Evolutionary conservation across 1,139 yeast genomes (phyloP).

Genomic region (Blastobotrys indianensis): DNA sequence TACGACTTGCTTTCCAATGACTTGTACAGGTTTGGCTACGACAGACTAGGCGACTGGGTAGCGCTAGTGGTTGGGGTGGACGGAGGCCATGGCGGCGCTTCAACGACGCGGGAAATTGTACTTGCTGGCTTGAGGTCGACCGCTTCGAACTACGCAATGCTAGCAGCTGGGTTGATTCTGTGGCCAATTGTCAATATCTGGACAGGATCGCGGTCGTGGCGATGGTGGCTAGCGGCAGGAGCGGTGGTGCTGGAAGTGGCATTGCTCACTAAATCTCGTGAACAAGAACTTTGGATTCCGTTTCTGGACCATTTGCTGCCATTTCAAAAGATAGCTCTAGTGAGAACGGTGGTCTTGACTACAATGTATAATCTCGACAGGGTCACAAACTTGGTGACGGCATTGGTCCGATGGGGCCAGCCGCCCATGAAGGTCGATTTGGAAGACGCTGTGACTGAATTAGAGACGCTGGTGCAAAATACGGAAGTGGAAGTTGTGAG

Average conservation of each 20-base stretch:
- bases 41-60: slow-evolving; percentile 27
- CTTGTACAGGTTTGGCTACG: slow-evolving; percentile 30
- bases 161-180: background rate
- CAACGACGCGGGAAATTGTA: slow-evolving; percentile 3
- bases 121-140: slow-evolving; percentile 1
- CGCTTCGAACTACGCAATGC: background rate
- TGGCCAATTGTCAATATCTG: slow-evolving; percentile 1
- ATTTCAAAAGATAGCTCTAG: slow-evolving; percentile 6
- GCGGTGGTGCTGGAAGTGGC: slow-evolving; percentile 2
- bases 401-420: no score
- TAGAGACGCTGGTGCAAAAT: no score
- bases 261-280: slow-evolving; percentile 1
- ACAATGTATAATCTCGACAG: background rate
- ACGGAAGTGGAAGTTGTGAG: no score
- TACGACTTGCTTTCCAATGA: slow-evolving; percentile 29
- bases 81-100: background rate
- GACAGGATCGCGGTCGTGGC: slow-evolving; percentile 6
- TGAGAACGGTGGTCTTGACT: slow-evolving; percentile 3
- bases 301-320: slow-evolving; percentile 4
- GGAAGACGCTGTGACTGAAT: no score
- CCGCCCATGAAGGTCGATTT: no score
- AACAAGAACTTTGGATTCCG: background rate
- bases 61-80: background rate
- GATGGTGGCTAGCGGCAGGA: slow-evolving; percentile 8
- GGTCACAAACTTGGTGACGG: no score